Evolutionary conservation across 345 rosid species (phyloP).

Genomic region (Corchorus olitorius): DNA sequence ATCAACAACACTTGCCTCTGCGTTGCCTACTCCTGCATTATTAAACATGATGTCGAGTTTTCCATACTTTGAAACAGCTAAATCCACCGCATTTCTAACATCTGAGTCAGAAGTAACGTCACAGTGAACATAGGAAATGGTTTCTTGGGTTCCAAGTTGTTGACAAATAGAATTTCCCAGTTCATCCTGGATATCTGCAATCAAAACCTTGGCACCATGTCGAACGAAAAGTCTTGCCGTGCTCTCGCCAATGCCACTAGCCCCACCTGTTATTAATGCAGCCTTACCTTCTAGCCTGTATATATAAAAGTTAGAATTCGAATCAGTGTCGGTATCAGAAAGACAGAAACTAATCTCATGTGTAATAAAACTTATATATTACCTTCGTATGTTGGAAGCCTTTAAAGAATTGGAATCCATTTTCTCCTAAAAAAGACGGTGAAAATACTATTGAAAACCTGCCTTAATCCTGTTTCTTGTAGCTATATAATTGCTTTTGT

Average conservation of each 20-base stretch:
- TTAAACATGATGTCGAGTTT: slow-evolving; percentile 6
- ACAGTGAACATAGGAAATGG: slow-evolving; percentile 9
- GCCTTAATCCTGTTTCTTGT: too few relatives aligned
- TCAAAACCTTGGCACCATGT: slow-evolving; percentile 26
- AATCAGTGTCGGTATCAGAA: too few relatives aligned
- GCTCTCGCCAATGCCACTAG: slow-evolving; percentile 25
- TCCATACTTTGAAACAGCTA: slow-evolving; percentile 7
- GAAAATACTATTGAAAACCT: too few relatives aligned
- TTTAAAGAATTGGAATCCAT: too few relatives aligned
- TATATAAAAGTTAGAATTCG: too few relatives aligned
- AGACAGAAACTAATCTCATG: too few relatives aligned
- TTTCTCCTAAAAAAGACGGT: too few relatives aligned
- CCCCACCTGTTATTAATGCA: slow-evolving; percentile 26
- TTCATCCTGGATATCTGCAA: slow-evolving; percentile 28
- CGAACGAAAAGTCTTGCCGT: slow-evolving; percentile 18
- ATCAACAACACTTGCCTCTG: background rate
- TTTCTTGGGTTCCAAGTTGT: background rate
- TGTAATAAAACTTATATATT: too few relatives aligned
- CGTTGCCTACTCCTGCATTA: background rate
- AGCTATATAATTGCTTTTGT: too few relatives aligned
- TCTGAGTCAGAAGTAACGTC: slow-evolving; percentile 7
- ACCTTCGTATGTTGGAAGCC: too few relatives aligned
- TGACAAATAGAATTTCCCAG: slow-evolving; percentile 6
- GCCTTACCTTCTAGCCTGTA: slow-evolving; percentile 19
- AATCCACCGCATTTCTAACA: background rate